Evolutionary conservation across 75 land plant species (phyloP).

Genomic region (Pseudotsuga menziesii): DNA sequence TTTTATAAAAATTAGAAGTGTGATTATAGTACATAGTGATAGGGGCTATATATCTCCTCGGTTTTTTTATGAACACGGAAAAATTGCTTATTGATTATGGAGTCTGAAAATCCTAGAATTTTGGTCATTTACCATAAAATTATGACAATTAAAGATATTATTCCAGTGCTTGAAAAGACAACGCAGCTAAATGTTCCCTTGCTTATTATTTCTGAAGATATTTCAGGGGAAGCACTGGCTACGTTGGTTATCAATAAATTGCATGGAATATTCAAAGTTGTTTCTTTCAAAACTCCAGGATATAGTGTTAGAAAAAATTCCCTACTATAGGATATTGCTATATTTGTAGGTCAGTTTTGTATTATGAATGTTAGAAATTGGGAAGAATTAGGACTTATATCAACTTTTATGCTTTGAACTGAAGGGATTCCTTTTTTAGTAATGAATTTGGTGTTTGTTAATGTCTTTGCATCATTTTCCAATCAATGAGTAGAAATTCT

Average conservation of each 20-base stretch:
- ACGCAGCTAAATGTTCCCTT: conserved; percentile 72
- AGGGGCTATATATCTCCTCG: conserved; percentile 84
- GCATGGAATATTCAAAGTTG: conserved; percentile 70
- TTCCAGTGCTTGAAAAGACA: conserved; percentile 73
- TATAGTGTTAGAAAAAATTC: conserved; percentile 66
- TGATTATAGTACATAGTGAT: conserved; percentile 47
- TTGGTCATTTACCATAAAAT: conserved; percentile 81
- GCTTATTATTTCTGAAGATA: conserved; percentile 84
- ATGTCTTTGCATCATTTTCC: no score
- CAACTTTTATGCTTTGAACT: no score
- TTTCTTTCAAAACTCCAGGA: conserved; percentile 82
- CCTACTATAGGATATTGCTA: conserved; percentile 86
- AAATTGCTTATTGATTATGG: conserved; percentile 69
- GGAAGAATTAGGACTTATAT: no score
- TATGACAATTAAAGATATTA: conserved; percentile 54
- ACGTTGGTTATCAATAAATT: conserved; percentile 72
- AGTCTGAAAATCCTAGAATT: conserved; percentile 83
- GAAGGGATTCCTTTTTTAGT: no score
- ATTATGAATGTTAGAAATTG: no score
- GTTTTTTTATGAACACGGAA: conserved; percentile 77
- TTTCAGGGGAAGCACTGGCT: conserved; percentile 73
- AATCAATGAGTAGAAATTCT: no score
- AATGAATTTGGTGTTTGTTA: no score
- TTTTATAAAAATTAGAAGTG: neutral
- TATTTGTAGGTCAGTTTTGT: conserved; percentile 50